These are phyloP conservation scores for Syzygium syzygioides DNA, from an alignment of 441 rosid genomes.

Conservation along the genomic window DNA sequence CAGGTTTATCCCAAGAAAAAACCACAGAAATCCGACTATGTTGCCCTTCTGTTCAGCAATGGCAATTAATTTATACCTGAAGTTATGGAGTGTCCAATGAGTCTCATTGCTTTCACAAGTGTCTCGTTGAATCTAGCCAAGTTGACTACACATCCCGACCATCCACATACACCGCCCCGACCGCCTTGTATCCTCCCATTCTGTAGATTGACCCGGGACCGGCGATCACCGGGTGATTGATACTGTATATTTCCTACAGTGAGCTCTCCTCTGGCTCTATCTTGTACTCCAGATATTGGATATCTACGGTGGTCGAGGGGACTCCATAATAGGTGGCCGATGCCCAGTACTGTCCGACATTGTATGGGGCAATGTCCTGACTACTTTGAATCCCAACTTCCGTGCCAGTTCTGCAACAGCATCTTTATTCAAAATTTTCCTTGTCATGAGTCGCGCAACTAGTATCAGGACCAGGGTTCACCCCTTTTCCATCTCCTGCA, in stretches of 20 bases:
- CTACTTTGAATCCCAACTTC: conserved; percentile 20
- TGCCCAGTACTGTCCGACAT: conserved; percentile 27
- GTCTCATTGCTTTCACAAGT: conserved; percentile 13
- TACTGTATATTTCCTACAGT: conserved; percentile 8
- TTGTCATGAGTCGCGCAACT: background rate
- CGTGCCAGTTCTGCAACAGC: conserved; percentile 17
- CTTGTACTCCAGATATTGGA: conserved; percentile 25
- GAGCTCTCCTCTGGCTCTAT: conserved; percentile 26
- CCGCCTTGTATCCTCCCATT: conserved; percentile 14
- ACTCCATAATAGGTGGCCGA: conserved; percentile 12
- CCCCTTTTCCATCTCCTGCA: background rate
- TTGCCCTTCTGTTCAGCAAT: background rate
- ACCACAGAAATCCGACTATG: background rate
- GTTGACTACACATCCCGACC: conserved; percentile 21
- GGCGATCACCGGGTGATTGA: conserved; percentile 15
- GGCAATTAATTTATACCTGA: background rate
- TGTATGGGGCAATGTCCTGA: background rate
- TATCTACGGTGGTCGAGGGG: conserved; percentile 20
- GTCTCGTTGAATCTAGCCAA: conserved; percentile 17
- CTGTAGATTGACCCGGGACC: conserved; percentile 5
- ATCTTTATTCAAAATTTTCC: background rate
- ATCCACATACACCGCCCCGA: conserved; percentile 26
- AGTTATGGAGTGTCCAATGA: background rate
- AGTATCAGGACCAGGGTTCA: background rate
- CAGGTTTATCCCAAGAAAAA: background rate